A percentile compares a stretch with the other conserved stretches of the same genome.
Conservation (phyloP, 2,329 filamentous ascomycete genomes). For the Periconia sp. region DNA sequence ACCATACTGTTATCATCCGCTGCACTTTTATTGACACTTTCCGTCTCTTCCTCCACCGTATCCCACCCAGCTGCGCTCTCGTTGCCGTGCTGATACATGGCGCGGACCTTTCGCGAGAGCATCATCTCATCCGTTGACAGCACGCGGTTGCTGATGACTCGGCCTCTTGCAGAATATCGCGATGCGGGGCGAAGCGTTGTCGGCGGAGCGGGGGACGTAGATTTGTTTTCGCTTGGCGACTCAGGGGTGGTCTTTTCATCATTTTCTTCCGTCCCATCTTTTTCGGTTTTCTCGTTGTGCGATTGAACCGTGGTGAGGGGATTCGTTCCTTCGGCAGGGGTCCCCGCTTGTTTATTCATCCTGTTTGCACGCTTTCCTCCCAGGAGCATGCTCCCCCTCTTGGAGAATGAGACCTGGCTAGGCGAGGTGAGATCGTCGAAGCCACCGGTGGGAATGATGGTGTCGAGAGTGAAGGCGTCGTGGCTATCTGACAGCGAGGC, state of each 20-base stretch:
- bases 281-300: conserved; percentile 10
- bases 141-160: conserved; percentile 47
- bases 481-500: conserved; percentile 40
- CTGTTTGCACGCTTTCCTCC: conserved; percentile 54
- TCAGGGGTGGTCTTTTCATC: neutral
- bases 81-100: conserved; percentile 65
- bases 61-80: conserved; percentile 55
- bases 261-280: neutral
- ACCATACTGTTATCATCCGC: conserved; percentile 25
- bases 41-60: conserved; percentile 21
- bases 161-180: conserved; percentile 36
- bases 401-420: conserved; percentile 60
- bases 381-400: conserved; percentile 61
- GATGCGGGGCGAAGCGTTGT: conserved; percentile 41
- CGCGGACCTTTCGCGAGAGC: conserved; percentile 62
- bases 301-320: conserved; percentile 14
- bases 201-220: conserved; percentile 17
- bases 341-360: conserved; percentile 32
- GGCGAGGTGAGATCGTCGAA: conserved; percentile 56
- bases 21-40: conserved; percentile 21
- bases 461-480: conserved; percentile 46
- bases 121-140: conserved; percentile 67
- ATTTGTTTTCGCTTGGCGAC: conserved; percentile 20
- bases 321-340: conserved; percentile 20
- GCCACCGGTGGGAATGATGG: conserved; percentile 57